Conservation (phyloP, 805 yeast species). For the Cyberlindnera suaveolens region DNA sequence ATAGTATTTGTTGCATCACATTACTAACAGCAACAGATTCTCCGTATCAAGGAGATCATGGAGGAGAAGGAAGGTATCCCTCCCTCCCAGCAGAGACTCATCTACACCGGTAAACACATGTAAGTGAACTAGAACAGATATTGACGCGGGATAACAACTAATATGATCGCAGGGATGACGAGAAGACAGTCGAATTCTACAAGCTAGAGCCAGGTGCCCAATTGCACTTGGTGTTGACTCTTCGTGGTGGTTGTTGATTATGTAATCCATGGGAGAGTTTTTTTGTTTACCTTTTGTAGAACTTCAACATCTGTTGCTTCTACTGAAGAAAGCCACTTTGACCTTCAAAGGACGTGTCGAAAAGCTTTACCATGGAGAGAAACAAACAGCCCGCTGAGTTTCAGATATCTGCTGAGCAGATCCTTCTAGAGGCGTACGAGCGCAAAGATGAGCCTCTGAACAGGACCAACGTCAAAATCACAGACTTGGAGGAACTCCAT, state of each 20-base stretch:
- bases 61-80: constrained; percentile 98
- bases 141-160: background rate
- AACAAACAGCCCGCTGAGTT: background rate
- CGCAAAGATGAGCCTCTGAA: constrained; percentile 33
- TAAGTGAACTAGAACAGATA: constrained; percentile 30
- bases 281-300: no score
- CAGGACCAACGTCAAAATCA: constrained; percentile 42
- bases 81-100: constrained; percentile 89
- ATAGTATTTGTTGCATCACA: constrained; percentile 2
- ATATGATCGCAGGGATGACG: constrained; percentile 53
- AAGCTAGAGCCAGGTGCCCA: constrained; percentile 84
- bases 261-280: background rate
- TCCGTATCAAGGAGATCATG: constrained; percentile 79
- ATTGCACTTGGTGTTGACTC: constrained; percentile 83
- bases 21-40: constrained; percentile 36
- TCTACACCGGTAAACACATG: constrained; percentile 88
- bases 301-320: no score
- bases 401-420: constrained; percentile 61
- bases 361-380: background rate
- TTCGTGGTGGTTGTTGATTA: constrained; percentile 68
- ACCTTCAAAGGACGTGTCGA: no score
- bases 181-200: constrained; percentile 60
- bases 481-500: constrained; percentile 74
- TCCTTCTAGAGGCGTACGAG: constrained; percentile 56
- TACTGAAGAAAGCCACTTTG: no score